These are phyloP conservation scores for Suillus ampliporus DNA, from an alignment of 768 basidiomycete species.

Conservation along the genomic window DNA sequence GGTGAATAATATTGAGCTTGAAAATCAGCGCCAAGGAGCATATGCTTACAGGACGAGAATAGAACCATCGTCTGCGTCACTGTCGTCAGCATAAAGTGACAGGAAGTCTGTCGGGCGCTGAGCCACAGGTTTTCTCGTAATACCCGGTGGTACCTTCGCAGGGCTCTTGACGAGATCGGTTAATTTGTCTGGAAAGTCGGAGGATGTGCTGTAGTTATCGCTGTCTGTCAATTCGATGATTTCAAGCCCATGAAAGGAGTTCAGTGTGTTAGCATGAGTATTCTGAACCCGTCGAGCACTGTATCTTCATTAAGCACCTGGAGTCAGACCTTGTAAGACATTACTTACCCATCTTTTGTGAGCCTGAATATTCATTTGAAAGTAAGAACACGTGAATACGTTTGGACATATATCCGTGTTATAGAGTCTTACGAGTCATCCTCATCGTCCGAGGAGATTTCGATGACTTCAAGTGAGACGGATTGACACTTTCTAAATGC, in stretches of 20 bases:
- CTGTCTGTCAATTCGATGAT: slow-evolving; percentile 39
- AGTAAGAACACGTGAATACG: slow-evolving; percentile 4
- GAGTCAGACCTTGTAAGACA: not conserved
- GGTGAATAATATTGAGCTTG: slow-evolving; percentile 11
- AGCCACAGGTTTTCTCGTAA: slow-evolving; percentile 15
- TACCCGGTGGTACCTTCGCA: slow-evolving; percentile 9
- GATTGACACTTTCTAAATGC: slow-evolving; percentile 5
- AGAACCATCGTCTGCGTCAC: slow-evolving; percentile 44
- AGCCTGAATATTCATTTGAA: slow-evolving; percentile 13
- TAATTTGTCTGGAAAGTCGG: slow-evolving; percentile 28
- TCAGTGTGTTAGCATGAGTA: not conserved
- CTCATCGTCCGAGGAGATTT: slow-evolving; percentile 57
- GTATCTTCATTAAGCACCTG: not conserved
- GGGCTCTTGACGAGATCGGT: slow-evolving; percentile 28
- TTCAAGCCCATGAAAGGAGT: slow-evolving; percentile 15
- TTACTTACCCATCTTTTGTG: slow-evolving; percentile 5
- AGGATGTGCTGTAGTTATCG: slow-evolving; percentile 24
- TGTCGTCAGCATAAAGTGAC: slow-evolving; percentile 34
- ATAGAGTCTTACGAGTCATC: slow-evolving; percentile 35
- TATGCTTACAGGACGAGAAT: slow-evolving; percentile 46
- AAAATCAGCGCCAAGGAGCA: not conserved
- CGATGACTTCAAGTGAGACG: slow-evolving; percentile 47
- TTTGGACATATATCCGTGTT: slow-evolving; percentile 20
- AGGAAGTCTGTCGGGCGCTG: slow-evolving; percentile 11
- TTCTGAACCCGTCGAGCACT: not conserved